These are phyloP conservation scores for Triangularia verruculosa DNA, from an alignment of 2,329 filamentous ascomycete species.

Conservation along the genomic window DNA sequence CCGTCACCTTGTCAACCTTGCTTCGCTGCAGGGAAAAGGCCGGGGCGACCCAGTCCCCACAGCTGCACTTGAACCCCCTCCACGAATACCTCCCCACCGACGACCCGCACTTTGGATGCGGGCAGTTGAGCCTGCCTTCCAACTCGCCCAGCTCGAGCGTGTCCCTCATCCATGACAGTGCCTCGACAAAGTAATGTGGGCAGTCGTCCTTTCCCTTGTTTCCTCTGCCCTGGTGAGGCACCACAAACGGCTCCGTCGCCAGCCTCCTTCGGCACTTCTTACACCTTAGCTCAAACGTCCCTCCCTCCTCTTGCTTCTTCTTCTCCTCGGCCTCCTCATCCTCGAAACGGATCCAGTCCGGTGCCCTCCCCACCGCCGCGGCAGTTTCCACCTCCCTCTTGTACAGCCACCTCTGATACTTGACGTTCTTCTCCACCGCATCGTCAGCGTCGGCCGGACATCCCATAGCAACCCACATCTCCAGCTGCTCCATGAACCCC, in stretches of 20 bases:
- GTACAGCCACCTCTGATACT: conserved; percentile 73
- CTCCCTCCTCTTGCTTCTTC: conserved; percentile 23
- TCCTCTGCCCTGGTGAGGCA: conserved; percentile 51
- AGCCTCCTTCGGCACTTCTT: conserved; percentile 79
- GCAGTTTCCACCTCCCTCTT: conserved; percentile 53
- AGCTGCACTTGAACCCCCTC: conserved; percentile 92
- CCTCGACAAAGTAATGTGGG: conserved; percentile 86
- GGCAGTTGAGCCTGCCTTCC: conserved; percentile 81
- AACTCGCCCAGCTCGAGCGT: conserved; percentile 77
- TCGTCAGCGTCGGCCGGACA: conserved; percentile 61
- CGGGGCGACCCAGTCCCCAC: conserved; percentile 84
- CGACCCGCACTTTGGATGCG: conserved; percentile 71
- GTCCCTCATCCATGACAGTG: conserved; percentile 89
- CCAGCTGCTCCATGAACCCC: conserved; percentile 86
- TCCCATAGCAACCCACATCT: conserved; percentile 83
- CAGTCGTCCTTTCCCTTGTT: conserved; percentile 46
- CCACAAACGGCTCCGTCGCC: conserved; percentile 58
- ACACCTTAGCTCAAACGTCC: conserved; percentile 67
- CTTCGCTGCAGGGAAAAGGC: conserved; percentile 83
- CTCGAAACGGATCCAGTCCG: conserved; percentile 79
- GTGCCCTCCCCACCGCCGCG: conserved; percentile 72
- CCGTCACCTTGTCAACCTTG: conserved; percentile 68
- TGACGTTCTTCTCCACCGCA: conserved; percentile 60
- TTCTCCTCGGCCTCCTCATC: conserved; percentile 53
- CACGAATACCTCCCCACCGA: conserved; percentile 92